These are phyloP conservation scores for Bjerkandera adusta DNA, from an alignment of 1,284 basidiomycete species.

Conservation along the genomic window DNA sequence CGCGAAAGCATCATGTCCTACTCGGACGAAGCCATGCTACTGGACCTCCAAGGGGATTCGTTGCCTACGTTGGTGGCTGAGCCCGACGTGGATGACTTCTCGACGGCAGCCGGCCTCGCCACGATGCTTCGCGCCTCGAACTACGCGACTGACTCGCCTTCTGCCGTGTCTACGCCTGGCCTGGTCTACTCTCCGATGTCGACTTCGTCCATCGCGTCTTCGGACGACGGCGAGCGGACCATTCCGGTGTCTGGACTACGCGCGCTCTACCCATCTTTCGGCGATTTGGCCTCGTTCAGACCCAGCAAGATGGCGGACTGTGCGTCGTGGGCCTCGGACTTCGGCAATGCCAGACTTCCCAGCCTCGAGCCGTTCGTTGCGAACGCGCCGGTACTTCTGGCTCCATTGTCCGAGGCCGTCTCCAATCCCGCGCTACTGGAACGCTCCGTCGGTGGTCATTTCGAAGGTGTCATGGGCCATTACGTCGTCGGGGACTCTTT, in stretches of 20 bases:
- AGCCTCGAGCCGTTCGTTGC: slow-evolving; percentile 6
- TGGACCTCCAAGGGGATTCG: not conserved
- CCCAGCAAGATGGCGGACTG: not conserved
- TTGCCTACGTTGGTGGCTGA: slow-evolving; percentile 7
- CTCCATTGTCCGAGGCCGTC: slow-evolving; percentile 11
- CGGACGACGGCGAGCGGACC: slow-evolving; percentile 32
- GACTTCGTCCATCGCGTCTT: slow-evolving; percentile 25
- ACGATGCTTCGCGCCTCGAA: not conserved
- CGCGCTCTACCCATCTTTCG: too few species aligned
- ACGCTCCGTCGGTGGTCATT: not conserved
- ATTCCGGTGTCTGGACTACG: slow-evolving; percentile 30
- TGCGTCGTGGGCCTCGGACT: too few species aligned
- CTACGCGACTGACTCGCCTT: slow-evolving; percentile 17
- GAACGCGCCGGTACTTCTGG: not conserved
- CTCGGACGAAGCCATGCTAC: not conserved
- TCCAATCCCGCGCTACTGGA: slow-evolving; percentile 12
- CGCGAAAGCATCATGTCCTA: not conserved
- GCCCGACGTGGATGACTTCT: slow-evolving; percentile 9
- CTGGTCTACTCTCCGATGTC: slow-evolving; percentile 31
- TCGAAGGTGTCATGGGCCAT: not conserved
- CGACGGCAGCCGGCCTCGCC: not conserved
- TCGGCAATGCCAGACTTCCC: slow-evolving; percentile 1
- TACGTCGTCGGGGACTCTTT: slow-evolving; percentile 1
- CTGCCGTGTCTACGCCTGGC: slow-evolving; percentile 28
- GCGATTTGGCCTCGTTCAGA: slow-evolving; percentile 24